phyloP scores from a whole-genome alignment of 148 eudicot genomes.

The Chenopodium formosanum region DNA sequence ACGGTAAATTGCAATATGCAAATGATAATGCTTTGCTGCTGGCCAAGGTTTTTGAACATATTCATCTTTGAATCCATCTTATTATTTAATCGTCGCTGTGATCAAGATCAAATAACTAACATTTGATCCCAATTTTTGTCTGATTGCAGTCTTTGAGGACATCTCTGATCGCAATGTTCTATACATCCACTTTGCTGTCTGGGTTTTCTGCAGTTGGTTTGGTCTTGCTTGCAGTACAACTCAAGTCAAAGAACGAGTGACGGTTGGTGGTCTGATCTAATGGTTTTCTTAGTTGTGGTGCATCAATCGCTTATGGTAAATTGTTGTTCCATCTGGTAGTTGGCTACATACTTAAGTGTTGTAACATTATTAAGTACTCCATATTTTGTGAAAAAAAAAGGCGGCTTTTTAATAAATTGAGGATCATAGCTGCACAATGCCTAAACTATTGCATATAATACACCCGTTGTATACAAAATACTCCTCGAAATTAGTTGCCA shows the following conservation, averaged over 20 bases:
- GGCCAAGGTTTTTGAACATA: constrained; percentile 57
- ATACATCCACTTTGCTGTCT: constrained; percentile 64
- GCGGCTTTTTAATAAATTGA: too few relatives aligned
- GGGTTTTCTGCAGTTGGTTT: constrained; percentile 67
- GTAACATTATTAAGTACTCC: background rate
- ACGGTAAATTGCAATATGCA: constrained; percentile 76
- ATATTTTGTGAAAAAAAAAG: background rate
- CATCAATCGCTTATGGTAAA: background rate
- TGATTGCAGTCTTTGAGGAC: constrained; percentile 78
- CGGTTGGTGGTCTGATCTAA: background rate
- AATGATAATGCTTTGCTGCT: constrained; percentile 82
- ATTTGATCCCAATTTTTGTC: background rate
- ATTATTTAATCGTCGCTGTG: background rate
- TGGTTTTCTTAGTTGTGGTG: constrained; percentile 20
- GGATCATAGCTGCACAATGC: too few relatives aligned
- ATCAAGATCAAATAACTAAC: background rate
- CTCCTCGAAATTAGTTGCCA: background rate
- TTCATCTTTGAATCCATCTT: background rate
- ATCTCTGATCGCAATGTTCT: constrained; percentile 54
- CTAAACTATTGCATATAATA: background rate
- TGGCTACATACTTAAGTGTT: background rate
- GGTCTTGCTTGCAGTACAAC: constrained; percentile 58
- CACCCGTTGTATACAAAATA: background rate
- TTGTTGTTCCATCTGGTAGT: background rate
- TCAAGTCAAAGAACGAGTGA: constrained; percentile 62